Base-by-base conservation (phyloP, 2,329 filamentous ascomycete species). In the Epichloe scottii region DNA sequence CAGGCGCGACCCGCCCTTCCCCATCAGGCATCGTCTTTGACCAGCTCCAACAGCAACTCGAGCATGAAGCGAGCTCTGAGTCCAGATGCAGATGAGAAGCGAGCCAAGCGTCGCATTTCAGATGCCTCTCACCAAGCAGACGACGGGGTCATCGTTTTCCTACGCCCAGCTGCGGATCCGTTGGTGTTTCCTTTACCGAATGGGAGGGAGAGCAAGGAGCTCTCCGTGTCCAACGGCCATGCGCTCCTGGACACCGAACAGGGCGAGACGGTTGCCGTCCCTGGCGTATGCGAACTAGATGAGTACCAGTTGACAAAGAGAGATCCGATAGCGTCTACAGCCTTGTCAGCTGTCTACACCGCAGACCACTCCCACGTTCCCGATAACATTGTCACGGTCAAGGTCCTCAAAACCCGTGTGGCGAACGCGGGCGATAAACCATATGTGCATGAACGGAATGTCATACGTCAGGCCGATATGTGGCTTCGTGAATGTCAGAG, bases 381-480 rank as follows among this genome's bases (percentile, higher is more conserved):
- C 2, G 73, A 76, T 49, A 71, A 73, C 19, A 71, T 79, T 50
- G 76, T 81, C 51, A 80, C 77, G 1, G 77, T 80, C 61, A 81
- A 81, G 58, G 76, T 81, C 1, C 73, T 81, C 55, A 80, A 79
- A 63, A 81, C 78, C 1, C 65, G 71, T 5, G 60, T 70, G 3
- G 57, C 68, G 34, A 68, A 66, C 41, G 55, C 67, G 3, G 63
- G 68, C 47, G 61, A 68, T 42, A 75, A 74, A 50, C 71, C 73
- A 2, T 69, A 72, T 42, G 71, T 77, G 19, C 69, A 70, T 49
- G 77, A 78, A 58, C 71, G 72, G 50, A 77, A 75, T 52, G 73
- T 80, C 42, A 79, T 81, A 56, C 74, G 72, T 1, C 78, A 81
- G 59, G 77, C 78, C 41, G 75, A 81, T 58, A 75, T 77, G 60